Conservation (phyloP, 2,329 filamentous ascomycete genomes). For the Emergomyces orientalis region DNA sequence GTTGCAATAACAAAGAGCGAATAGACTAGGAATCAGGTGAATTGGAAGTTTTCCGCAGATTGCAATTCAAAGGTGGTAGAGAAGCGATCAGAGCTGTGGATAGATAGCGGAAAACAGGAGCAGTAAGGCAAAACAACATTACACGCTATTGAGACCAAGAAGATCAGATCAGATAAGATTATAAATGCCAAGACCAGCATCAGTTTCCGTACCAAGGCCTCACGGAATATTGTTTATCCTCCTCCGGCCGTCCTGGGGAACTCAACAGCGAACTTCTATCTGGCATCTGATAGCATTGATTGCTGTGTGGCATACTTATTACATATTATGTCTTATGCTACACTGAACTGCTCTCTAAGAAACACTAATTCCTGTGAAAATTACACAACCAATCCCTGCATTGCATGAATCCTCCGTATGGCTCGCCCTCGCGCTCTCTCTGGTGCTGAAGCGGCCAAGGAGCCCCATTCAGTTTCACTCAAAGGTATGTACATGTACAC, state of each 20-base stretch:
- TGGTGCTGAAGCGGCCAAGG: constrained; percentile 46
- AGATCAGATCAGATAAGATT: not conserved
- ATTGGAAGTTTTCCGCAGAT: not conserved
- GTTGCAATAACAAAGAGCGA: not conserved
- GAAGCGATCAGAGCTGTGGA: not conserved
- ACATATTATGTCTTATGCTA: not conserved
- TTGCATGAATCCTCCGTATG: constrained; percentile 22
- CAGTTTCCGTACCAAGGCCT: not conserved
- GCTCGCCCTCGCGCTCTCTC: constrained; percentile 36
- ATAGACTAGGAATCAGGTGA: not conserved
- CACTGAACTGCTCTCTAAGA: not conserved
- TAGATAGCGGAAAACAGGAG: no score
- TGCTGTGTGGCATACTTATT: not conserved
- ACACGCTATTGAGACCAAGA: no score
- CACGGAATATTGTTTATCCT: not conserved
- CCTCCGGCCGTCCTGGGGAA: not conserved
- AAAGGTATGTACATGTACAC: constrained; percentile 46
- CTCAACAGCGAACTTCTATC: not conserved
- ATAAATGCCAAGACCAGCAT: not conserved
- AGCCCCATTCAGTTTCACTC: constrained; percentile 68
- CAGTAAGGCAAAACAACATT: no score
- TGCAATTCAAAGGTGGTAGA: not conserved
- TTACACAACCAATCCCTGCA: not conserved
- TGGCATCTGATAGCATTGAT: not conserved
- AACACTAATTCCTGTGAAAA: not conserved